Conservation (phyloP, 108 stramenopile genomes). For the Cyclotella atomus region DNA sequence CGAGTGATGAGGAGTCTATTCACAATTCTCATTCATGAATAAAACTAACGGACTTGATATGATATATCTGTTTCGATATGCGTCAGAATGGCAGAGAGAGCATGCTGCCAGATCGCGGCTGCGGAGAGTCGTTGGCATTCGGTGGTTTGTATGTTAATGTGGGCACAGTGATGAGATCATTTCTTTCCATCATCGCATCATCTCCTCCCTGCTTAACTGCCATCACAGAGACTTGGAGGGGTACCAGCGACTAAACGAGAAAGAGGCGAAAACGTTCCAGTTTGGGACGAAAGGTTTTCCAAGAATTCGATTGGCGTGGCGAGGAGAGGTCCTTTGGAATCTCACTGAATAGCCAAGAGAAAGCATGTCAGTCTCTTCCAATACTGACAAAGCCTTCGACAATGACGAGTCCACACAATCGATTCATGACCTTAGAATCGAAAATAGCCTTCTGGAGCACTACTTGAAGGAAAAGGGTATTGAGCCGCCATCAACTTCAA, state of each 20-base stretch:
- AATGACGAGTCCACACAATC: background rate
- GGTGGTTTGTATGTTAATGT: slow-evolving; percentile 23
- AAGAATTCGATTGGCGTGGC: too few species aligned
- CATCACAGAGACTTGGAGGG: too few species aligned
- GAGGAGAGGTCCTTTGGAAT: too few species aligned
- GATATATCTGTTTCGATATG: background rate
- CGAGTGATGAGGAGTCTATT: slow-evolving; percentile 32
- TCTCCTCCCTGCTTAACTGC: too few species aligned
- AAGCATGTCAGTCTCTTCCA: too few species aligned
- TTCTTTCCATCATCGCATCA: too few species aligned
- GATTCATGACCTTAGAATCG: background rate
- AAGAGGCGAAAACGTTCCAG: too few species aligned
- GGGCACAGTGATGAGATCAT: background rate
- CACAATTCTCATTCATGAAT: slow-evolving; percentile 25
- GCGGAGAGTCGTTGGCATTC: slow-evolving; percentile 15
- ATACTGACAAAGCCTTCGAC: too few species aligned
- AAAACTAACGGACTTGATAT: slow-evolving; percentile 23
- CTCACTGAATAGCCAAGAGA: too few species aligned
- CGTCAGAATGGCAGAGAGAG: slow-evolving; percentile 17
- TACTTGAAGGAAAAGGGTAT: slow-evolving; percentile 1
- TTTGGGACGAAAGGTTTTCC: too few species aligned
- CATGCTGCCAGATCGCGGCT: slow-evolving; percentile 17
- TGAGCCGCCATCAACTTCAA: background rate
- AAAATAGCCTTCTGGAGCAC: slow-evolving; percentile 5
- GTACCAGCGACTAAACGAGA: too few species aligned